Evolutionary conservation across 129 eudicot species (phyloP).

Genomic region (Mikania micrantha): DNA sequence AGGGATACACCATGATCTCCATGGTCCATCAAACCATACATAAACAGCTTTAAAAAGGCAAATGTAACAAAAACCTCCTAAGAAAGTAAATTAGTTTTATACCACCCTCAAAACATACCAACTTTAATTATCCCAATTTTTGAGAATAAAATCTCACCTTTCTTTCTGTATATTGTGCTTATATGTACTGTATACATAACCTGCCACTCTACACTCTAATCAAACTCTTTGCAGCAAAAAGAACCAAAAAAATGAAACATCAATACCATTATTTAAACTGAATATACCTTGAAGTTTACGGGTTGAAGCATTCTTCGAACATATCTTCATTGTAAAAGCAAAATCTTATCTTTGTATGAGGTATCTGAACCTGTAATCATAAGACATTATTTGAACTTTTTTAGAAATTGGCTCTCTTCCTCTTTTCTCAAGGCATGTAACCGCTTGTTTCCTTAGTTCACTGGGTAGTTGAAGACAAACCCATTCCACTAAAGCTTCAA

Average conservation of each 20-base stretch:
- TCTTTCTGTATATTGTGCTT: conserved; percentile 22
- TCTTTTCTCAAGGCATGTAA: conserved; percentile 48
- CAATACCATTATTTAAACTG: not conserved
- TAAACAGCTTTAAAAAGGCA: not conserved
- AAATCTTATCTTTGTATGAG: conserved; percentile 42
- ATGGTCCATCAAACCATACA: not conserved
- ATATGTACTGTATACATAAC: conserved; percentile 29
- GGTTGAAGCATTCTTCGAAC: not conserved
- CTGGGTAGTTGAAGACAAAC: conserved; percentile 76
- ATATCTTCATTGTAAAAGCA: conserved; percentile 5
- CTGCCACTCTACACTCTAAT: conserved; percentile 16
- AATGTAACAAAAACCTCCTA: not conserved
- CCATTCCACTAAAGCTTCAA: conserved; percentile 82
- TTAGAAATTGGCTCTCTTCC: conserved; percentile 44
- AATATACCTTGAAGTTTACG: conserved; percentile 8
- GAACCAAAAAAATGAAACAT: not conserved
- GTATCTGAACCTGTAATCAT: conserved; percentile 78
- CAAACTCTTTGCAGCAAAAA: conserved; percentile 20
- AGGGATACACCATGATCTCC: not conserved
- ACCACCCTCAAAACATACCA: conserved; percentile 18
- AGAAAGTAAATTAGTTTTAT: conserved; percentile 16
- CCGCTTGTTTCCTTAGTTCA: conserved; percentile 54
- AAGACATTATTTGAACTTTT: conserved; percentile 47
- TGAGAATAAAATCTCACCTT: conserved; percentile 5
- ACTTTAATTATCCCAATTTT: conserved; percentile 12